A percentile compares a stretch with the other conserved stretches of the same genome.
phyloP scores from a whole-genome alignment of 176 grass and related monocot genomes.

The Carex kokanica region DNA sequence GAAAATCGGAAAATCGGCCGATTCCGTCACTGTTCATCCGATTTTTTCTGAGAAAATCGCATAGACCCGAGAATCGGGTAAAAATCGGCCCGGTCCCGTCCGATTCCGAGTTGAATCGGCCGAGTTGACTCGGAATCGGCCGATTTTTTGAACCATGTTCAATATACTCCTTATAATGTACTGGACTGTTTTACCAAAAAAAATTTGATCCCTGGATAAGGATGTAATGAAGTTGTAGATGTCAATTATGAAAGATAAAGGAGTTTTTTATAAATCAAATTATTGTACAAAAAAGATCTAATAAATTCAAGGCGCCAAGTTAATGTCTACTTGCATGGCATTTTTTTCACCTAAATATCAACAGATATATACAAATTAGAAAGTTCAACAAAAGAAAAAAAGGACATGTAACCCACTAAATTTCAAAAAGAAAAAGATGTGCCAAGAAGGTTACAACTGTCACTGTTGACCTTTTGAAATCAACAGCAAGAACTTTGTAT shows the following conservation, averaged over 20 bases:
- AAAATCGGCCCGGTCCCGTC: too few species aligned
- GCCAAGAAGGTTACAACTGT: background rate
- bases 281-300: background rate
- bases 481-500: background rate
- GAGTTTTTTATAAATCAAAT: background rate
- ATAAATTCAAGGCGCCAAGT: background rate
- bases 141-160: too few species aligned
- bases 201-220: background rate
- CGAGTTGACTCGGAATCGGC: too few species aligned
- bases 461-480: constrained; percentile 5
- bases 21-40: too few species aligned
- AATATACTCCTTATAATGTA: background rate
- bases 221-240: background rate
- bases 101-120: too few species aligned
- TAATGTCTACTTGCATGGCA: constrained; percentile 5
- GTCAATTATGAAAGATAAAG: background rate
- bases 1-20: too few species aligned
- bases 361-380: background rate
- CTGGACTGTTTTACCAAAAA: background rate
- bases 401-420: background rate
- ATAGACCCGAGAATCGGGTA: too few species aligned
- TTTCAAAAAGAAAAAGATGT: background rate
- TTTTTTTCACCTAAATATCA: background rate
- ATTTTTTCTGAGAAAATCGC: too few species aligned
- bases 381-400: background rate